Evolutionary conservation across 257 asterid species (phyloP).

Genomic region (Thymus mandschuricus): DNA sequence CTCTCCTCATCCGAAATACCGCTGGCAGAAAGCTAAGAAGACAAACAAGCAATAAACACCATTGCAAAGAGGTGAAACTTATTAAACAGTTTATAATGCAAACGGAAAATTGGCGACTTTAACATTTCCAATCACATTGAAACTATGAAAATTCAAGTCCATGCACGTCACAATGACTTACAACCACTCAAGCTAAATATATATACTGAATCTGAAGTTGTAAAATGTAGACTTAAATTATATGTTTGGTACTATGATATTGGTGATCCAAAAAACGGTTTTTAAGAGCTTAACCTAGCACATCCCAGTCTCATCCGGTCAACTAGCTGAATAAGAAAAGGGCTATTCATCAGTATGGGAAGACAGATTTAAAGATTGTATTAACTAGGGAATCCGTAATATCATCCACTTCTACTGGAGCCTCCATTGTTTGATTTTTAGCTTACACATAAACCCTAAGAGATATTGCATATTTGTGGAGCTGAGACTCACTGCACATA

Average conservation of each 20-base stretch:
- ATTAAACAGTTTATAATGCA: background rate
- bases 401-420: background rate
- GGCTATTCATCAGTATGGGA: background rate
- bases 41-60: background rate
- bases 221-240: background rate
- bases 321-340: background rate
- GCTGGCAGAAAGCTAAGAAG: slow-evolving; percentile 58
- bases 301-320: slow-evolving; percentile 6
- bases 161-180: background rate
- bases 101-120: background rate
- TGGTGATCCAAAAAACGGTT: background rate
- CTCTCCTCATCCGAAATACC: slow-evolving; percentile 72
- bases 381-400: no score
- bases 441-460: background rate
- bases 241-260: background rate
- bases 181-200: background rate
- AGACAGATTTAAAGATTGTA: background rate
- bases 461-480: background rate
- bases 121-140: background rate
- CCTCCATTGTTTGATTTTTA: background rate
- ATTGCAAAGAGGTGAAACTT: background rate
- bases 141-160: background rate
- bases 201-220: background rate
- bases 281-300: background rate
- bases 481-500: background rate